Percentiles rank a stretch among this genome's conserved stretches.
Evolutionary conservation across 768 basidiomycete genomes (phyloP).

Genomic region (Cystofilobasidium ferigula): DNA sequence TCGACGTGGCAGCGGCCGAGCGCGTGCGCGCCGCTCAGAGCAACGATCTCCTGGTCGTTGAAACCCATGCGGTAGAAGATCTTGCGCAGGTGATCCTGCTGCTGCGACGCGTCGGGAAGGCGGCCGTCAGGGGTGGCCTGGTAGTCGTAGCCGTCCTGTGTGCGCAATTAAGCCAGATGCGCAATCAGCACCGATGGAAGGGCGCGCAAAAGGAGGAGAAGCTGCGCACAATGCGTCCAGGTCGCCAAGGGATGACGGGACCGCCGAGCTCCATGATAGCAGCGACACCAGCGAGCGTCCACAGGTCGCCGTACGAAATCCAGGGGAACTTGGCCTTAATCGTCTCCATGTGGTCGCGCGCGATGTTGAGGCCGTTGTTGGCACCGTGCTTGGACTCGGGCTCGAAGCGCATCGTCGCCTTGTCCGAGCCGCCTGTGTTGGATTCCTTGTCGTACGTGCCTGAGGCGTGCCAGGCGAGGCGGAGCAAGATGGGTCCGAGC

Average conservation of each 20-base stretch:
- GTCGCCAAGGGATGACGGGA: slow-evolving; percentile 75
- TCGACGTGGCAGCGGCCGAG: slow-evolving; percentile 87
- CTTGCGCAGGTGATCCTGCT: slow-evolving; percentile 69
- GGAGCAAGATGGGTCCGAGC: slow-evolving; percentile 46
- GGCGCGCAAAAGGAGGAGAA: slow-evolving; percentile 40
- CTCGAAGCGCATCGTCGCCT: slow-evolving; percentile 91
- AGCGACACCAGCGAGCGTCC: slow-evolving; percentile 88
- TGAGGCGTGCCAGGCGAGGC: slow-evolving; percentile 82
- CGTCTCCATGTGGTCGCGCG: slow-evolving; percentile 70
- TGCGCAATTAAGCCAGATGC: neutral
- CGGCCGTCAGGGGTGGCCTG: slow-evolving; percentile 43
- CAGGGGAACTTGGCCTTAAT: slow-evolving; percentile 78
- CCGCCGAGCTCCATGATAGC: slow-evolving; percentile 86
- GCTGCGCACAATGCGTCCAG: slow-evolving; percentile 55
- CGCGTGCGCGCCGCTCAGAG: slow-evolving; percentile 53
- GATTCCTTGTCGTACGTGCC: slow-evolving; percentile 79
- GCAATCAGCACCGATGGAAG: neutral
- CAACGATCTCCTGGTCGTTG: slow-evolving; percentile 90
- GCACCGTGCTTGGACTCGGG: slow-evolving; percentile 48
- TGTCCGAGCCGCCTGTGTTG: slow-evolving; percentile 55
- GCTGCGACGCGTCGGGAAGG: slow-evolving; percentile 61
- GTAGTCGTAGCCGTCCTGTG: slow-evolving; percentile 49
- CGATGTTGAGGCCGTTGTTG: slow-evolving; percentile 70
- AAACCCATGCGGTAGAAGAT: slow-evolving; percentile 94
- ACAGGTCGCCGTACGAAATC: slow-evolving; percentile 93